Base-by-base conservation (phyloP, 352 stramenopile genomes). In the Phytophthora europaea region DNA sequence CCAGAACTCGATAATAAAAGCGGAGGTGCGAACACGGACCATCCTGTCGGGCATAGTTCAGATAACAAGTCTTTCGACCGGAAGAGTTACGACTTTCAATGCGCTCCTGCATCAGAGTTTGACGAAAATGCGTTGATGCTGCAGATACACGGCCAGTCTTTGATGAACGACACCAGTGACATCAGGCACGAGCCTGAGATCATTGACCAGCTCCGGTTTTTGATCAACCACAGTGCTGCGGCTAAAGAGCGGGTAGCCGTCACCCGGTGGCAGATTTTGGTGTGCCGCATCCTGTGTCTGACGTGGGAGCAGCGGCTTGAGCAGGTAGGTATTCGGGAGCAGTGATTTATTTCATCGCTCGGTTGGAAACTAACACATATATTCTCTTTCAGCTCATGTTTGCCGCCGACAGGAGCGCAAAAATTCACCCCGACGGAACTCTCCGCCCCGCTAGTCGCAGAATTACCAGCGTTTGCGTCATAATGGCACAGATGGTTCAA, bases 401-500 rank as follows among this genome's bases (percentile, higher is more conserved):
- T 48, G 43, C 31, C 16, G 43, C 66, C 8, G 66, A 67, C 43
- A 71, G n/a, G 57, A 55, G 33, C 52, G n/a, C 47, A 9, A 67
- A 57, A 16, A 61, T 58, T 51, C 33, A 68, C 6, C 12, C 48
- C 18, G 61, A 69, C 57, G 66, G 59, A 47, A 54, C 54, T 43
- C 13, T 59, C 33, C 40, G 45, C 13, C 43, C 51, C 34, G 18
- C 36, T 26, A 61, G 40, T 40, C 33, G 15, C 10, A 72, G 54
- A 23, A 59, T 65, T 56, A 53, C 31, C 45, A 60, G 22, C 6
- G 71, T 85, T 6, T 73, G 76, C 34, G 70, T 52, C 5, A 73
- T 61, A 33, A 91, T 92, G 85, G 68, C 79, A 54, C 76, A 81
- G 16, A 61, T 87, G 3, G 61, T 88, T 38, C 75, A 85, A n/a